Conservation (phyloP, 2,329 filamentous ascomycete genomes). For the Exophiala oligosperma region DNA sequence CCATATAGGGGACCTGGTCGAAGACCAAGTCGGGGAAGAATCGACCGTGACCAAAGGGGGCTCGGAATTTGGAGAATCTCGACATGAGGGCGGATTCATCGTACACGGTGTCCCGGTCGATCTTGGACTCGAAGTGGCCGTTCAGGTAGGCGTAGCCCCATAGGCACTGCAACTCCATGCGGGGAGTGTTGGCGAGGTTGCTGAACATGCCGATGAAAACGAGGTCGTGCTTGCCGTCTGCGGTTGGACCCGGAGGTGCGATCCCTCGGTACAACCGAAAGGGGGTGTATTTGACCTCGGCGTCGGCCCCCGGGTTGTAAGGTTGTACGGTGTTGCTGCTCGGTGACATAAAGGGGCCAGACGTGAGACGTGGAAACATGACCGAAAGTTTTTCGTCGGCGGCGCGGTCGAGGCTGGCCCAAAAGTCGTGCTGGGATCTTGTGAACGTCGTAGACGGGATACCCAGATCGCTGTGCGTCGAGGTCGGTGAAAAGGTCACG, state of each 20-base stretch:
- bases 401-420: conserved; percentile 34
- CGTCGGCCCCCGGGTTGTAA: conserved; percentile 17
- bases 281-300: conserved; percentile 21
- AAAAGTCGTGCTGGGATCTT: conserved; percentile 36
- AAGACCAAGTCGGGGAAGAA: conserved; percentile 71
- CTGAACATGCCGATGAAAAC: conserved; percentile 52
- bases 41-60: conserved; percentile 64
- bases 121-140: conserved; percentile 41
- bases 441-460: conserved; percentile 39
- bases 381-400: conserved; percentile 51
- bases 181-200: conserved; percentile 47
- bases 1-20: conserved; percentile 72
- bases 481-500: conserved; percentile 49
- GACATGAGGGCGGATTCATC: conserved; percentile 63
- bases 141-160: conserved; percentile 67
- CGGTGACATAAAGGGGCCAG: conserved; percentile 37
- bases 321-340: conserved; percentile 35
- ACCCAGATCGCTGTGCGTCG: conserved; percentile 47
- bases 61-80: conserved; percentile 70
- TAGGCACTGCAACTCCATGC: conserved; percentile 47
- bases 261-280: conserved; percentile 52
- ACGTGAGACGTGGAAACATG: conserved; percentile 39
- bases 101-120: conserved; percentile 38
- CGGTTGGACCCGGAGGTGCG: conserved; percentile 40
- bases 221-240: conserved; percentile 44